Evolutionary conservation across 306 rosid genomes (phyloP).

Genomic region (Acacia confusa): DNA sequence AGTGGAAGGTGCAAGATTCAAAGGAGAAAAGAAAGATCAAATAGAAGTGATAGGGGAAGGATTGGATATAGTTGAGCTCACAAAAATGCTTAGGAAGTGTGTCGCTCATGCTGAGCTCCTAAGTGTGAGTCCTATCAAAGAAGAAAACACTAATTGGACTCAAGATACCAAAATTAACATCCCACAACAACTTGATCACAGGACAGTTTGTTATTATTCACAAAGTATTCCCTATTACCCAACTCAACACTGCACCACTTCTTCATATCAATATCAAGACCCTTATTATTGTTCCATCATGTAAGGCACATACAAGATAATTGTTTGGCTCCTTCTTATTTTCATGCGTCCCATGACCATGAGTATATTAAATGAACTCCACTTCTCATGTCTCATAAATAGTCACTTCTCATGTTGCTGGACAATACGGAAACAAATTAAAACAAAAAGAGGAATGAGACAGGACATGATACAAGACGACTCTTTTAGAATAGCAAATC

Average conservation of each 20-base stretch:
- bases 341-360: neutral
- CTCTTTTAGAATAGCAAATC: no score
- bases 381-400: no score
- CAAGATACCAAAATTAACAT: neutral
- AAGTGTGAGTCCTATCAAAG: slow-evolving; percentile 33
- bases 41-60: slow-evolving; percentile 48
- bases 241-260: neutral
- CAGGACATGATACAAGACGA: no score
- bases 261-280: neutral
- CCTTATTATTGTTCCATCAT: slow-evolving; percentile 15
- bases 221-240: neutral
- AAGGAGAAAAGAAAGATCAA: slow-evolving; percentile 28
- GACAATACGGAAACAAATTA: no score
- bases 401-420: no score
- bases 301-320: neutral
- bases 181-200: neutral
- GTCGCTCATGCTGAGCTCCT: slow-evolving; percentile 43
- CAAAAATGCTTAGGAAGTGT: slow-evolving; percentile 41
- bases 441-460: no score
- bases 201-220: neutral
- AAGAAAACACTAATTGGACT: neutral
- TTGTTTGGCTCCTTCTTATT: neutral
- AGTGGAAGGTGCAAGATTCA: slow-evolving; percentile 37
- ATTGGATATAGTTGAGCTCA: slow-evolving; percentile 44
- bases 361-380: no score